Evolutionary conservation across 2,329 filamentous ascomycete genomes (phyloP), one percentile per base, ranked within the genome.

Genomic region (Orbilia javanica): DNA sequence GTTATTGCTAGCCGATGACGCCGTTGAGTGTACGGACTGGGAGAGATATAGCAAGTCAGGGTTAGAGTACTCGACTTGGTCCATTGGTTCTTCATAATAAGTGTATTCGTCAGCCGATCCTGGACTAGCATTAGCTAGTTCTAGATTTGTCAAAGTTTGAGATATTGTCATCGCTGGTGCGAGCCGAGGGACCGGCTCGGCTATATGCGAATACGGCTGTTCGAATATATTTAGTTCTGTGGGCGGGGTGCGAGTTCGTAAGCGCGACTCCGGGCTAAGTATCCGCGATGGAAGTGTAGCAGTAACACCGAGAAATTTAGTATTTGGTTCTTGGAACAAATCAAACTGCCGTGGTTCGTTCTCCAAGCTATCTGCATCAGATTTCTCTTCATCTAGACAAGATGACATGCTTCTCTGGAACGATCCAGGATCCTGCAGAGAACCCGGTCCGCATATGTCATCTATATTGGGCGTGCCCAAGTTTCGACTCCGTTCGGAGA

Each of bases 251-350:
- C 4, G 10, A 25, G 22, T 7, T 34, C 34, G 36, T 4, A 22
- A 31, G 13, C 20, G 20, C 34, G 34, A 29, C 2, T 10, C 29
- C 11, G 29, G 15, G 29, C 15, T 15, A 8, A n/a, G 31, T 39
- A n/a, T 39, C 31, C 60, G 34, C 10, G 27, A 13, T 15, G 34
- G n/a, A 5, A 25, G 20, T 10, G 39, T 29, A 15, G 25, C 42
- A 25, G 50, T 67, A 11, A 77, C 60, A 5, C 73, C 73, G 6
- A 70, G 31, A 25, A 77, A 77, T 22, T 77, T 77, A 11, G 73
- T 77, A 34, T 77, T 77, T n/a, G 66, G 73, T 29, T 77, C 73
- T 53, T 70, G 73, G 44, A 66, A 71, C 13, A 77, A 46, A 42
- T 77, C 73, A 42, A 77, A 52, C 22, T 67, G 42, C 18, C 73